Conservation (phyloP, 2,329 filamentous ascomycete genomes). For the Fusarium mundagurra region DNA sequence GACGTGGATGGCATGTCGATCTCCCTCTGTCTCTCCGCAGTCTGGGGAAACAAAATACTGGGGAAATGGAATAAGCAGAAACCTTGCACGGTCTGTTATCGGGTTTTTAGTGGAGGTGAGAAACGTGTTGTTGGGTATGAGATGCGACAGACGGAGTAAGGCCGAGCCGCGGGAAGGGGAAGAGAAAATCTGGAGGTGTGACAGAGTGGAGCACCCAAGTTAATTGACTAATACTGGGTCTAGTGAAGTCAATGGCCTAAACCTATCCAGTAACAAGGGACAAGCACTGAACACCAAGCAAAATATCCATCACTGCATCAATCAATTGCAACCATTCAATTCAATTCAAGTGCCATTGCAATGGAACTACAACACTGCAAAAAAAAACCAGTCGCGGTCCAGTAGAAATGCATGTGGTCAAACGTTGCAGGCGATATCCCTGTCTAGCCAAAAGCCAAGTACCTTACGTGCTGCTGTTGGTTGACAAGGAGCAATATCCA, state of each 20-base stretch:
- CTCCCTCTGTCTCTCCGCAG: constrained; percentile 43
- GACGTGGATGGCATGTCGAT: constrained; percentile 41
- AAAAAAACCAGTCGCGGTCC: background rate
- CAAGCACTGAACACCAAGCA: background rate
- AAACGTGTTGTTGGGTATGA: constrained; percentile 1
- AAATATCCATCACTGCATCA: background rate
- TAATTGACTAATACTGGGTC: constrained; percentile 6
- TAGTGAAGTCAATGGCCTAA: background rate
- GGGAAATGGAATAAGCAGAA: constrained; percentile 13
- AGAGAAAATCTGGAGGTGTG: background rate
- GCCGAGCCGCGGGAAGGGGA: constrained; percentile 16
- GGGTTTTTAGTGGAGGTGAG: constrained; percentile 10
- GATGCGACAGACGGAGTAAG: constrained; percentile 9
- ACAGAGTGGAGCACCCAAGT: background rate
- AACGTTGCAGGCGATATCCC: background rate
- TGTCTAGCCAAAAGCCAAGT: constrained; percentile 26
- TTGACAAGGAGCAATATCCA: background rate
- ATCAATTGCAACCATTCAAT: background rate
- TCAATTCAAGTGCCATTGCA: background rate
- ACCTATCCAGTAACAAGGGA: background rate
- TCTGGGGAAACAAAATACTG: constrained; percentile 33
- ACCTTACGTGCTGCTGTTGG: background rate
- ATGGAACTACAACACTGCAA: constrained; percentile 16
- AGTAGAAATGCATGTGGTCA: background rate
- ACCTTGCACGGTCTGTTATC: constrained; percentile 19